Conservation (phyloP, 371 early-diverging fungal genomes). For the Mucor irregularis region DNA sequence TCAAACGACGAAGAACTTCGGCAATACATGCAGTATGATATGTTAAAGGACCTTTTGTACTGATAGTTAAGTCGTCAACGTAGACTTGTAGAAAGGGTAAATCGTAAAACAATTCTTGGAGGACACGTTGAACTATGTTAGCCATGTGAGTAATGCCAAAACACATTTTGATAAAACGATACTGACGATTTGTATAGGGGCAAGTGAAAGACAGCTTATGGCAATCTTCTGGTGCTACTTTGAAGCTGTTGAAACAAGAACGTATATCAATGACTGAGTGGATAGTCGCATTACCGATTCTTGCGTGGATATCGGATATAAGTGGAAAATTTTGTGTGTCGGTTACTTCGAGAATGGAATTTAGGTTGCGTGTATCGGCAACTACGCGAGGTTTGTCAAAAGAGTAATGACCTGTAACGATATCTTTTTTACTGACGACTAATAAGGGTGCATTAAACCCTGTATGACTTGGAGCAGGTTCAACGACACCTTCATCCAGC, state of each 20-base stretch:
- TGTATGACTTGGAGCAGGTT: background rate
- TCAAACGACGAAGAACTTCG: slow-evolving; percentile 2
- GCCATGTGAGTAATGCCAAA: slow-evolving; percentile 1
- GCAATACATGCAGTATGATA: background rate
- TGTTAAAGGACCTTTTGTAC: background rate
- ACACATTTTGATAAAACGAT: background rate
- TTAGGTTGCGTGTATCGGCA: background rate
- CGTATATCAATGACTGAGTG: background rate
- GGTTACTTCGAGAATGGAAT: background rate
- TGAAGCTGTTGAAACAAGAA: slow-evolving; percentile 3
- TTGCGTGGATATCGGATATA: background rate
- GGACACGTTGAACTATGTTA: background rate
- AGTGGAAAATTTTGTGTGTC: background rate
- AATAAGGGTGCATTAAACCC: background rate
- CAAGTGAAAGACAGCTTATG: slow-evolving; percentile 3
- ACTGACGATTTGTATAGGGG: background rate
- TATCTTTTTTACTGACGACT: background rate
- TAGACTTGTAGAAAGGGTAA: background rate
- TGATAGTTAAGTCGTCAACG: slow-evolving; percentile 1
- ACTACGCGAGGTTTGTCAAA: slow-evolving; percentile 1
- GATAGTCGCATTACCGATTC: background rate
- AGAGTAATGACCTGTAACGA: background rate
- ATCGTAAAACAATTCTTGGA: slow-evolving; percentile 1
- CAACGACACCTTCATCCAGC: slow-evolving; percentile 5
- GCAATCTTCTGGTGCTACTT: background rate